These are phyloP conservation scores for Capsicum pubescens DNA, from an alignment of 257 asterid genomes.

Conservation along the genomic window DNA sequence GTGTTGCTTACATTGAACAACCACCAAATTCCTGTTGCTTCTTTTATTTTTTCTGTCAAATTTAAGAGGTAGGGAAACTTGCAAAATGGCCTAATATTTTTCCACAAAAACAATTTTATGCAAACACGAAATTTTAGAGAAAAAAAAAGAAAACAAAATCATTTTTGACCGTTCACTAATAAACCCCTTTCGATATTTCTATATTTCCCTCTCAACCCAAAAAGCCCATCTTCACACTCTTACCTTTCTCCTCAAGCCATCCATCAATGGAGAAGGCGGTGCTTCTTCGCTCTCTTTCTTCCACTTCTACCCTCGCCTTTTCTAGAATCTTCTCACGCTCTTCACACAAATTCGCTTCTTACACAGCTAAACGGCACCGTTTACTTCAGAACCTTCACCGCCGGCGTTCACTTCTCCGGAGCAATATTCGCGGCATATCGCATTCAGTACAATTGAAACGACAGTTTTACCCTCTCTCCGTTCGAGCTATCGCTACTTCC, in stretches of 20 bases:
- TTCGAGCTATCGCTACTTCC: slow-evolving; percentile 77
- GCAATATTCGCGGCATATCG: slow-evolving; percentile 49
- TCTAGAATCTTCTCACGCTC: slow-evolving; percentile 72
- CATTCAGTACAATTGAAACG: slow-evolving; percentile 49
- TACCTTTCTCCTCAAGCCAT: background rate
- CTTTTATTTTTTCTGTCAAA: background rate
- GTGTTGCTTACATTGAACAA: background rate
- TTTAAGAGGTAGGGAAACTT: slow-evolving; percentile 29
- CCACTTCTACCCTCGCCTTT: slow-evolving; percentile 60
- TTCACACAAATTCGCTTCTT: slow-evolving; percentile 47
- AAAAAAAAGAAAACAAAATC: background rate
- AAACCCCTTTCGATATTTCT: slow-evolving; percentile 10
- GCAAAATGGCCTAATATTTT: slow-evolving; percentile 30
- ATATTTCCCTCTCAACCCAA: background rate
- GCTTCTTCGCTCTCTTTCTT: slow-evolving; percentile 67
- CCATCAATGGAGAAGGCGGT: slow-evolving; percentile 75
- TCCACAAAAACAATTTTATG: slow-evolving; percentile 33
- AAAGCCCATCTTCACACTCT: background rate
- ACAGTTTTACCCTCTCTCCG: slow-evolving; percentile 56
- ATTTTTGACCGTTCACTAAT: slow-evolving; percentile 20
- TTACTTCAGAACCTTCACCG: slow-evolving; percentile 47
- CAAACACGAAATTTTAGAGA: too few relatives aligned
- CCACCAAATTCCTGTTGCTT: background rate
- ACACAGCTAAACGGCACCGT: slow-evolving; percentile 57
- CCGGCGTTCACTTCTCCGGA: slow-evolving; percentile 53